Conservation (phyloP, 108 stramenopile genomes). For the Nannochloropsis gaditana region DNA sequence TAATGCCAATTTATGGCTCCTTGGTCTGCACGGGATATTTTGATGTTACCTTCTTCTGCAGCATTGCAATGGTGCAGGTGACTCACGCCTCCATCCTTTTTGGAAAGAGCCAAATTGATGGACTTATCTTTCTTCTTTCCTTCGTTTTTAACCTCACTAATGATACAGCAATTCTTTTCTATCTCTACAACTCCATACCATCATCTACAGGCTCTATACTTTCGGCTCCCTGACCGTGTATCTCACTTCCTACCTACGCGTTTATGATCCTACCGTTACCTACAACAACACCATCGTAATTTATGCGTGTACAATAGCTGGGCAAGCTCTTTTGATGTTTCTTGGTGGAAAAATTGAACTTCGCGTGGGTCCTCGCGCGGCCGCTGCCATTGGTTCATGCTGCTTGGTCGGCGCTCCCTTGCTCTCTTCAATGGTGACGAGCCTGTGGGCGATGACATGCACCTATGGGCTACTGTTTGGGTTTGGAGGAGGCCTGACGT, state of each 20-base stretch:
- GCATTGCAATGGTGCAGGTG: too few relatives aligned
- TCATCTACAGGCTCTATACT: background rate
- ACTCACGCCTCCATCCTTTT: too few relatives aligned
- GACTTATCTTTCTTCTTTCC: too few relatives aligned
- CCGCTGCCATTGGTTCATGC: background rate
- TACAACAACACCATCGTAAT: slow-evolving; percentile 2
- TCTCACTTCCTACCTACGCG: slow-evolving; percentile 9
- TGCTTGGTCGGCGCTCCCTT: background rate
- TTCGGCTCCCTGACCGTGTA: slow-evolving; percentile 13
- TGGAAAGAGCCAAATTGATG: too few relatives aligned
- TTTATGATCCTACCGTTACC: background rate
- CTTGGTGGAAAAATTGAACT: slow-evolving; percentile 7
- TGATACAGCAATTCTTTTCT: too few relatives aligned
- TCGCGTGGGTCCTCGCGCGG: background rate
- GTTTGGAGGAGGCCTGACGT: slow-evolving; percentile 22
- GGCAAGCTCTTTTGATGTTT: slow-evolving; percentile 1
- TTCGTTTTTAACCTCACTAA: too few relatives aligned
- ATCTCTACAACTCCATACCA: too few relatives aligned
- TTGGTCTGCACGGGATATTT: too few relatives aligned
- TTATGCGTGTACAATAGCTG: background rate
- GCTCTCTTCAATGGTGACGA: background rate
- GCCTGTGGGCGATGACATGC: background rate
- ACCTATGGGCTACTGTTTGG: background rate
- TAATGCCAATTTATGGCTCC: too few relatives aligned
- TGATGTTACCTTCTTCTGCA: too few relatives aligned